Evolutionary conservation across 1,284 basidiomycete species (phyloP), one percentile per base, ranked within the genome.

Genomic region (Omphalotus olearius): DNA sequence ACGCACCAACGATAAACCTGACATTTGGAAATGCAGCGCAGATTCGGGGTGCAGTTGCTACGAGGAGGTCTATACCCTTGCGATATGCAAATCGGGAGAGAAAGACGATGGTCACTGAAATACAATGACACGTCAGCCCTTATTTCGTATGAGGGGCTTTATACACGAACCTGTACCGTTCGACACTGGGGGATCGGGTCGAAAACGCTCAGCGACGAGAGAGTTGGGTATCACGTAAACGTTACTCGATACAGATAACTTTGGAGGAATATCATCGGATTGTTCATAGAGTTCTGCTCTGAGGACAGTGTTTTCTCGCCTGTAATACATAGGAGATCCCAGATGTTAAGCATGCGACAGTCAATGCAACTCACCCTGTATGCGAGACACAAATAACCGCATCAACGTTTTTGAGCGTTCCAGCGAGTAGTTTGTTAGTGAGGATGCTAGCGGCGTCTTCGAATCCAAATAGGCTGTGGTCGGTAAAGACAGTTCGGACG

Each of bases 381-480:
- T 99, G 91, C n/a, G 92, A 95, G 45, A 99, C 97, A 62, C 94
- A 98, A 30, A 98, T 94, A 0, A 92, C 92, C 0, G 87, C 91
- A 58, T 98, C 96, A 0, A 95, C 89, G 65, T 96, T 95, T 56
- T 86, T 82, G 60, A 99, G 71, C 1, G 88, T 88, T 13, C 83
- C 92, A 11, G 84, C 88, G 25, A 99, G 74, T 36, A 99, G 78
- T 67, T 99, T 99, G 74, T 99, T 99, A 4, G 97, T 98, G 57
- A 98, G 71, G 45, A 99, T 95, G 60, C 93, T 94, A 0, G 93
- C 93, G 14, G 94, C 94, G 62, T 98, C 95, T 42, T 92, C 93
- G 60, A 99, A 93, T 0, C 93, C 94, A 61, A 98, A 99, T 20
- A 99, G 72, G 59, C 90, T 93, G 64, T 99, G 97, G 67, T 99